Conservation (phyloP, 306 rosid genomes). For the Carpinus fangiana region DNA sequence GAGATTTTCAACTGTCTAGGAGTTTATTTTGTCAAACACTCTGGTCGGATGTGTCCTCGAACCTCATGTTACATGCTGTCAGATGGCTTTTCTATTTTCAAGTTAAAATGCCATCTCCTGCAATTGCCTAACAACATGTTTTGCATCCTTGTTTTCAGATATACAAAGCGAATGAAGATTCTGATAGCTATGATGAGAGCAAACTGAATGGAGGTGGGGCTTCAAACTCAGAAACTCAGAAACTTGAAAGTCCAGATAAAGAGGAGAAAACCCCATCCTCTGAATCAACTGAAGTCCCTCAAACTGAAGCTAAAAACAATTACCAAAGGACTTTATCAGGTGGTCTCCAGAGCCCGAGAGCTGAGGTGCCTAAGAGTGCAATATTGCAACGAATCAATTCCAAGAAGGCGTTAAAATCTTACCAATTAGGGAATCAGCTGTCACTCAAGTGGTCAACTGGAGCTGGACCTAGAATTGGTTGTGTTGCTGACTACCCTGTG, state of each 20-base stretch:
- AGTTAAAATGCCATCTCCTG: not conserved
- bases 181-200: slow-evolving; percentile 46
- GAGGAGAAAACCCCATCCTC: slow-evolving; percentile 34
- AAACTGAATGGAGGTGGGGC: slow-evolving; percentile 29
- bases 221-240: slow-evolving; percentile 18
- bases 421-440: slow-evolving; percentile 83
- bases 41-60: not conserved
- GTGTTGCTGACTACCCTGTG: slow-evolving; percentile 85
- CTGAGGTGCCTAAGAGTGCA: slow-evolving; percentile 66
- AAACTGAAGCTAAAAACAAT: slow-evolving; percentile 21
- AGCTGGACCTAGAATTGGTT: slow-evolving; percentile 96
- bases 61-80: not conserved
- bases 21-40: not conserved
- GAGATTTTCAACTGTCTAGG: not conserved
- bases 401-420: slow-evolving; percentile 66
- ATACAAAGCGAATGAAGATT: slow-evolving; percentile 59
- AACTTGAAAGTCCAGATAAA: slow-evolving; percentile 32
- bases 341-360: slow-evolving; percentile 90
- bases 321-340: slow-evolving; percentile 84
- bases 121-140: slow-evolving; percentile 12
- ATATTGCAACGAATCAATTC: slow-evolving; percentile 85
- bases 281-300: slow-evolving; percentile 30
- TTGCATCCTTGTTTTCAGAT: slow-evolving; percentile 43
- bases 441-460: slow-evolving; percentile 86
- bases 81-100: not conserved